Evolutionary conservation across 2,329 filamentous ascomycete genomes (phyloP), one percentile per base, ranked within the genome.

Genomic region (Pseudogymnoascus sp.): DNA sequence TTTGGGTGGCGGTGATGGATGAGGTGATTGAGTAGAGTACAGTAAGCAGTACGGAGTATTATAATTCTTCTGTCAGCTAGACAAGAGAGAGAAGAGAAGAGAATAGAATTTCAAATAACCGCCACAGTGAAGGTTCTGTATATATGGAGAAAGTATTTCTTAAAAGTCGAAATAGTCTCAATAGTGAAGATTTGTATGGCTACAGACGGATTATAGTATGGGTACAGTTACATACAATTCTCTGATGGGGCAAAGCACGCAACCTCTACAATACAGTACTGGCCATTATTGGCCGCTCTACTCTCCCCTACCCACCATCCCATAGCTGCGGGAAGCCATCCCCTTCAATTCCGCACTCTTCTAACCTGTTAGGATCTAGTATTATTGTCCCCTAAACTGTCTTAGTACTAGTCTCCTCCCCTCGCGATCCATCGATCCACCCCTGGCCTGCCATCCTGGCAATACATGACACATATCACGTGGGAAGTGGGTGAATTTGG

Each of bases 1-100:
- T 17, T 6, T 7, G n/a, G 15, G 37, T 39, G 67, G 61, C 68
- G 69, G 50, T 63, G 37, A 39, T 39, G 37, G 37, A 39, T 39
- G n/a, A 39, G 31, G 50, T 60, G 39, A 31, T 21, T 17, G 17
- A 17, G 17, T 17, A 11, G 15, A 15, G 17, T 58, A 41, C 5
- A 58, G 17, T 31, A 31, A 39, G 15, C 35, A 47, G 8, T 39
- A 36, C 17, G 17, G 17, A 17, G 17, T 41, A 39, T 58, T 47
- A 44, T 26, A 24, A 50, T 50, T 17, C 17, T 17, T 17, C 17
- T 17, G 17, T 17, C 17, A 17, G 17, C 17, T 17, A 17, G 17
- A 17, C 17, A 17, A 35, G 17, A 13, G 17, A 9, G 2, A 37
- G 11, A 37, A 13, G n/a, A 37, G 35, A 35, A 35, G 33, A 35